Conservation (phyloP, 1,139 yeast genomes). For the Geotrichum siamense region DNA sequence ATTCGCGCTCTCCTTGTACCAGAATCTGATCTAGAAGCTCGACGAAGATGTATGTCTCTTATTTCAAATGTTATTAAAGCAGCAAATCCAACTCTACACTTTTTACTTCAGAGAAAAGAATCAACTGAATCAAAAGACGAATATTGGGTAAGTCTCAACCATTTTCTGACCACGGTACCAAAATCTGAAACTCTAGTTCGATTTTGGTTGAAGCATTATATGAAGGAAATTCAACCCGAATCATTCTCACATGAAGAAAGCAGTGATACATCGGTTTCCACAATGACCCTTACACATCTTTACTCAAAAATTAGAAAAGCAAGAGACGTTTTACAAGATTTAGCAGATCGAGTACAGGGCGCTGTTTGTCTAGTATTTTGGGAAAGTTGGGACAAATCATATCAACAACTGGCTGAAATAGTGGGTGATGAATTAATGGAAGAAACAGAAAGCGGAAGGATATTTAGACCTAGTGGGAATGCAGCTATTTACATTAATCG, state of each 20-base stretch:
- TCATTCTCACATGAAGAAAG: background rate
- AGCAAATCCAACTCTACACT: constrained; percentile 30
- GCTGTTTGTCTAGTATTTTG: constrained; percentile 34
- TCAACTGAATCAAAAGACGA: constrained; percentile 9
- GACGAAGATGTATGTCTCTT: constrained; percentile 28
- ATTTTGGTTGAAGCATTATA: constrained; percentile 17
- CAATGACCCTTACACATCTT: constrained; percentile 24
- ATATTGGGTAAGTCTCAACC: constrained; percentile 10
- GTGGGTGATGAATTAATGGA: constrained; percentile 29
- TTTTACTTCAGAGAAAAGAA: constrained; percentile 6
- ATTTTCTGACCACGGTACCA: constrained; percentile 11
- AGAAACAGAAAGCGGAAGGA: constrained; percentile 28
- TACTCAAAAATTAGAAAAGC: constrained; percentile 27
- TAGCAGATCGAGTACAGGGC: constrained; percentile 32
- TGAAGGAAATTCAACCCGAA: constrained; percentile 10
- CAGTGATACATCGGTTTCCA: background rate
- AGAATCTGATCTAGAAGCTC: constrained; percentile 31
- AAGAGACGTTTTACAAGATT: constrained; percentile 28
- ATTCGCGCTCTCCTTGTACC: constrained; percentile 31
- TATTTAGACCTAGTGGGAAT: constrained; percentile 32
- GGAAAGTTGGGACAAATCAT: constrained; percentile 34
- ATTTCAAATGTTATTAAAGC: constrained; percentile 27
- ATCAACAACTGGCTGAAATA: constrained; percentile 29
- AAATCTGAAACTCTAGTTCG: constrained; percentile 10
- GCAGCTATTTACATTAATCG: constrained; percentile 31